phyloP scores from a whole-genome alignment of 2,329 filamentous ascomycete species.

The Oidium heveae region DNA sequence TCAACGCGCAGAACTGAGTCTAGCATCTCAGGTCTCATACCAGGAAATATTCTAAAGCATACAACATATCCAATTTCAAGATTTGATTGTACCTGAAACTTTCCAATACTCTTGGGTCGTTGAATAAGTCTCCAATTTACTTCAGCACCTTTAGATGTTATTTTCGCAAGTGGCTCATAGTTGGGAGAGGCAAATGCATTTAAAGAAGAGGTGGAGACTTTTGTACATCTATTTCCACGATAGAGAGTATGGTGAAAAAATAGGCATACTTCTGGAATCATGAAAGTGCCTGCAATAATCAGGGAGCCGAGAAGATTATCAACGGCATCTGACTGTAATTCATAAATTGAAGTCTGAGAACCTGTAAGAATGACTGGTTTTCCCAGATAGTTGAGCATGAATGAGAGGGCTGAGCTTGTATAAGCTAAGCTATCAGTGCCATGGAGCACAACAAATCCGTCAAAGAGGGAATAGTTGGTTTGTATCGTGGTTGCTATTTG shows the following conservation, averaged over 20 bases:
- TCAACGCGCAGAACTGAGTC: constrained; percentile 37
- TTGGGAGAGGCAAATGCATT: constrained; percentile 45
- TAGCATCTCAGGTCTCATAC: constrained; percentile 46
- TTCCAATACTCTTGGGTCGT: constrained; percentile 28
- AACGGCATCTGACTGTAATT: constrained; percentile 45
- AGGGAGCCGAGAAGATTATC: constrained; percentile 46
- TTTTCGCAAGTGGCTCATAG: constrained; percentile 33
- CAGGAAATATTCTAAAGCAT: constrained; percentile 45
- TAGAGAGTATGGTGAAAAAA: constrained; percentile 51
- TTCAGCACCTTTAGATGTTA: constrained; percentile 31
- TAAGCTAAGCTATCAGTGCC: constrained; percentile 47
- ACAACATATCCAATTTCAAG: constrained; percentile 41
- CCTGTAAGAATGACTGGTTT: constrained; percentile 43
- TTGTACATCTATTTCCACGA: constrained; percentile 42
- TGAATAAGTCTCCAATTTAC: constrained; percentile 38
- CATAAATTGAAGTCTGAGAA: constrained; percentile 40
- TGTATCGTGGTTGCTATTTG: constrained; percentile 33
- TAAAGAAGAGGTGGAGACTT: constrained; percentile 43
- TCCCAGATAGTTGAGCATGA: constrained; percentile 47
- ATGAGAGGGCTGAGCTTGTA: constrained; percentile 43
- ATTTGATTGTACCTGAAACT: constrained; percentile 34
- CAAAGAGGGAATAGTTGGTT: constrained; percentile 42
- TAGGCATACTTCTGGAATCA: constrained; percentile 49
- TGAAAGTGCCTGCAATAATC: constrained; percentile 47
- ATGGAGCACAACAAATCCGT: constrained; percentile 48